Conservation (phyloP, 2,329 filamentous ascomycete species). For the Lachnum nothofagi region DNA sequence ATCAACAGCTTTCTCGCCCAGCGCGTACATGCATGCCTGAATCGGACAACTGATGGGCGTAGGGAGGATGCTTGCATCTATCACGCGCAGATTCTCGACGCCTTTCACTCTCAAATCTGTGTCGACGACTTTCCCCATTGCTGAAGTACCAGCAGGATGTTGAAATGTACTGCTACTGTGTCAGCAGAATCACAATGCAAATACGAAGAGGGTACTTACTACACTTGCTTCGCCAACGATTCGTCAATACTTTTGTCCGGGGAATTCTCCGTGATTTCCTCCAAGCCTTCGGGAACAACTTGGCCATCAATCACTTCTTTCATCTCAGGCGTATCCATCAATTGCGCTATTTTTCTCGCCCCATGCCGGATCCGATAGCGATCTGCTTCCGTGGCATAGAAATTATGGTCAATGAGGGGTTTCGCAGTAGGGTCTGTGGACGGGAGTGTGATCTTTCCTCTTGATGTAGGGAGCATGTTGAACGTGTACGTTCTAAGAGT, state of each 20-base stretch:
- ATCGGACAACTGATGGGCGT: no score
- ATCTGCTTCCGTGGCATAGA: slow-evolving; percentile 36
- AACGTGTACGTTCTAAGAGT: slow-evolving; percentile 1
- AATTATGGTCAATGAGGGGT: slow-evolving; percentile 58
- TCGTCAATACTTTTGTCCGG: slow-evolving; percentile 42
- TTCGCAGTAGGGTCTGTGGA: slow-evolving; percentile 58
- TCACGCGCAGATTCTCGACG: no score
- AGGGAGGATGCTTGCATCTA: no score
- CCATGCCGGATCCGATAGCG: background rate
- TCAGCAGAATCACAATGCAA: background rate
- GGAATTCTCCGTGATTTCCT: slow-evolving; percentile 38
- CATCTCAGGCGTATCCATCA: slow-evolving; percentile 7
- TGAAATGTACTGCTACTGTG: background rate
- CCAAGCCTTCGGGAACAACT: slow-evolving; percentile 5
- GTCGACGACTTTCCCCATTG: no score
- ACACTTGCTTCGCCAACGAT: slow-evolving; percentile 32
- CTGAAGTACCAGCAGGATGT: slow-evolving; percentile 1
- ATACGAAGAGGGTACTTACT: background rate
- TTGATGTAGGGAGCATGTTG: slow-evolving; percentile 7
- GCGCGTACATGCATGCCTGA: no score
- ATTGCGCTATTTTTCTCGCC: background rate
- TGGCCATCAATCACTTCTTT: slow-evolving; percentile 8
- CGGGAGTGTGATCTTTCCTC: slow-evolving; percentile 54
- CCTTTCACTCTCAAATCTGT: no score
- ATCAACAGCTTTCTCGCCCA: no score